Conservation (phyloP, 805 yeast species). For the Pichia exigua region DNA sequence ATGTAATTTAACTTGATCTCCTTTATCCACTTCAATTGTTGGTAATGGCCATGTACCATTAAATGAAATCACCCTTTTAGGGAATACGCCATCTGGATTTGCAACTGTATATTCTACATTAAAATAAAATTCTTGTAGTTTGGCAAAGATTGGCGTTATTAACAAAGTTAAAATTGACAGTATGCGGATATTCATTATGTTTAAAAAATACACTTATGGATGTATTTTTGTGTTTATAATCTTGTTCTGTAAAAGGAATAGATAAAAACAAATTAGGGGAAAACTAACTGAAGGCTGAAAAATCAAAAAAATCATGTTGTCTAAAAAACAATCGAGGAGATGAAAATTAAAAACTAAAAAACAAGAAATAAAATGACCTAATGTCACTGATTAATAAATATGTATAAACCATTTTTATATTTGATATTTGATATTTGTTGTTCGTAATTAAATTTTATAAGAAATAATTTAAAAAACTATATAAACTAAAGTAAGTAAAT, state of each 20-base stretch:
- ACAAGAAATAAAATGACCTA: no score
- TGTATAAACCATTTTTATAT: no score
- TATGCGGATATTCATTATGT: neutral
- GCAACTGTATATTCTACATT: conserved; percentile 53
- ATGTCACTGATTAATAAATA: no score
- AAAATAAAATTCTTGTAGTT: conserved; percentile 50
- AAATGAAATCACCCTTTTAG: conserved; percentile 55
- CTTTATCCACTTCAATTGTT: conserved; percentile 52
- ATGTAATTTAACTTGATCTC: conserved; percentile 53
- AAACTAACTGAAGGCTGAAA: neutral
- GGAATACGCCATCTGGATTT: conserved; percentile 57
- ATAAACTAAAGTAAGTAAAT: neutral
- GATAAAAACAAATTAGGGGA: no score
- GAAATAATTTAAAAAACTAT: neutral
- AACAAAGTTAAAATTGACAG: neutral
- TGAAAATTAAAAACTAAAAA: no score
- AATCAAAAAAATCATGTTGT: no score
- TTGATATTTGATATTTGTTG: neutral
- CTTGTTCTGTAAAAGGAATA: no score
- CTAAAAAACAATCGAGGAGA: no score
- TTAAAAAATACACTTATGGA: no score
- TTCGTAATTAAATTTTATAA: conserved; percentile 5
- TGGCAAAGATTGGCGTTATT: neutral
- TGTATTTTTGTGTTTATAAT: no score
- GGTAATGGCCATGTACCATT: conserved; percentile 73